Evolutionary conservation across 176 grass and related monocot genomes (phyloP).

Genomic region (Carex kokanica): DNA sequence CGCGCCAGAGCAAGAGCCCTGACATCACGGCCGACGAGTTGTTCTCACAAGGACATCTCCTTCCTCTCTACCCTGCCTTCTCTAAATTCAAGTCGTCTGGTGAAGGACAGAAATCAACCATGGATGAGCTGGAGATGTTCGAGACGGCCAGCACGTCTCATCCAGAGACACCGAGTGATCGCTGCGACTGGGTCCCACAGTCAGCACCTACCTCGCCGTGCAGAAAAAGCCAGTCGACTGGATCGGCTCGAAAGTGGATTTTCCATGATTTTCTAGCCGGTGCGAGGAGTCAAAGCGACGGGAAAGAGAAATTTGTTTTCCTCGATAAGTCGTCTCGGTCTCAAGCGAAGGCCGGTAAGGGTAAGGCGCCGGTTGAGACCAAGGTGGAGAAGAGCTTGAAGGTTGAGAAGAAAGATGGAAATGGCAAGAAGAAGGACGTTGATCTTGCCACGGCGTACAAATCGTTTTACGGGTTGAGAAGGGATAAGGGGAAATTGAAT

Average conservation of each 20-base stretch:
- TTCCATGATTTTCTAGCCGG: slow-evolving; percentile 39
- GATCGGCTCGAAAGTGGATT: slow-evolving; percentile 27
- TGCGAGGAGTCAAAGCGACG: slow-evolving; percentile 52
- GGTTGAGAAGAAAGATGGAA: slow-evolving; percentile 10
- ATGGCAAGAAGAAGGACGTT: slow-evolving; percentile 28
- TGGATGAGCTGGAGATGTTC: background rate
- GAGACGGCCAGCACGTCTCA: slow-evolving; percentile 15
- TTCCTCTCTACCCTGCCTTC: slow-evolving; percentile 58
- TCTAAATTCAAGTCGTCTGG: background rate
- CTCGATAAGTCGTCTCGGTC: background rate
- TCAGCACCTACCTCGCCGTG: slow-evolving; percentile 39
- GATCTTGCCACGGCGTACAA: slow-evolving; percentile 61
- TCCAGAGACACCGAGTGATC: slow-evolving; percentile 28
- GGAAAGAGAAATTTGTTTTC: slow-evolving; percentile 81
- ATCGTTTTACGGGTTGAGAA: slow-evolving; percentile 49
- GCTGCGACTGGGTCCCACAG: slow-evolving; percentile 52
- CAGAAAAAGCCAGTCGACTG: slow-evolving; percentile 60
- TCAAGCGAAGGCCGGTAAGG: background rate
- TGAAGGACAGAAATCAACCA: background rate
- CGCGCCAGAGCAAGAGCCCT: background rate
- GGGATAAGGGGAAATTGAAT: background rate
- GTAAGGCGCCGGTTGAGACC: background rate
- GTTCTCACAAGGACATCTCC: slow-evolving; percentile 57
- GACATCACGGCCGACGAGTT: slow-evolving; percentile 47
- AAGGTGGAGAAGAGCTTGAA: background rate